These are phyloP conservation scores for Pyricularia sp. DNA, from an alignment of 2,329 filamentous ascomycete species.

Conservation along the genomic window DNA sequence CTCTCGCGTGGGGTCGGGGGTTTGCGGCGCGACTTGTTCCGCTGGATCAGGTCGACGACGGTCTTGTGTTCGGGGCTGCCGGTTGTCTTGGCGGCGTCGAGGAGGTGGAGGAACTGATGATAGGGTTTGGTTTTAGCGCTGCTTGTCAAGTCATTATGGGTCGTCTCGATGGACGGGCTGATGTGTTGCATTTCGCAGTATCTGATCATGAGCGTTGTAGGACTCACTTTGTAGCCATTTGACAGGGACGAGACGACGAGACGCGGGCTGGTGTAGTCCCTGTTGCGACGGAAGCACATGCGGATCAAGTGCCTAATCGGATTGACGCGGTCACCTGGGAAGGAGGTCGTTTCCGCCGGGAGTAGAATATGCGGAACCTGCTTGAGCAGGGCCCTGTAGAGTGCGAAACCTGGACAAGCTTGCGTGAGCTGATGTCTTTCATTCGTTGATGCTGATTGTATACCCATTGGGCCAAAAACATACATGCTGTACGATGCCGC, in stretches of 20 bases:
- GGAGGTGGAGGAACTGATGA: conserved; percentile 26
- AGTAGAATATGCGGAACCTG: conserved; percentile 41
- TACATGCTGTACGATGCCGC: conserved; percentile 40
- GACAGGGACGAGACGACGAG: conserved; percentile 49
- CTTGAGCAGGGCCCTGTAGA: conserved; percentile 57
- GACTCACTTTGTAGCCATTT: conserved; percentile 52
- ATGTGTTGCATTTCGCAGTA: no score
- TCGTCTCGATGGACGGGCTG: no score
- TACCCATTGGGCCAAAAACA: conserved; percentile 4
- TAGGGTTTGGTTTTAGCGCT: neutral
- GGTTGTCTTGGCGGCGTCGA: conserved; percentile 23
- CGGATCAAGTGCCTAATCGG: conserved; percentile 46
- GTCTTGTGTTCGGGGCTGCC: conserved; percentile 25
- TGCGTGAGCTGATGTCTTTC: neutral
- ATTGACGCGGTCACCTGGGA: conserved; percentile 13
- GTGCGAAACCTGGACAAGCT: conserved; percentile 43
- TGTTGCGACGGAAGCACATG: conserved; percentile 49
- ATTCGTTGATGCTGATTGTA: neutral
- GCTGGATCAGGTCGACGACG: conserved; percentile 26
- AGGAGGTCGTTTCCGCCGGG: conserved; percentile 18
- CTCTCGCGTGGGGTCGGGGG: conserved; percentile 6
- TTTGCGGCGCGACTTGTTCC: conserved; percentile 9
- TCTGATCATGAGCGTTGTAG: neutral
- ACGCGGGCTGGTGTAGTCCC: conserved; percentile 40
- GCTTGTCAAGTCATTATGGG: neutral